A percentile compares a stretch with the other conserved stretches of the same genome.
phyloP scores from a whole-genome alignment of 75 land plant species.

The Chamaecyparis obtusa region DNA sequence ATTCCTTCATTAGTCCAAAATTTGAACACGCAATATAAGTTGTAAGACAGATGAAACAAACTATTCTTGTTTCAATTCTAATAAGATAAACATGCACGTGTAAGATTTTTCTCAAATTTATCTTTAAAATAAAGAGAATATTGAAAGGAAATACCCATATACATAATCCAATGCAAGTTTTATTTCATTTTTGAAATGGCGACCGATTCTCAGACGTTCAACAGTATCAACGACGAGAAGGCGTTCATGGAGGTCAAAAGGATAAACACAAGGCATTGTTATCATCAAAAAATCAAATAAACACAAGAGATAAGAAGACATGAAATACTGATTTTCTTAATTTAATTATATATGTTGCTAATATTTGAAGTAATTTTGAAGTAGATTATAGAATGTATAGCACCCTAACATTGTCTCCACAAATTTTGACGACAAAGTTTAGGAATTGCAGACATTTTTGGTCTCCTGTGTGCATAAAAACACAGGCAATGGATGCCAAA shows the following conservation, averaged over 20 bases:
- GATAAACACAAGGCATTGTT: not conserved
- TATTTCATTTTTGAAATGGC: constrained; percentile 19
- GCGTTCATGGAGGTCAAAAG: constrained; percentile 35
- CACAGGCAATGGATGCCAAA: not conserved
- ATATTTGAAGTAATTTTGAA: too few relatives aligned
- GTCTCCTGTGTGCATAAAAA: too few relatives aligned
- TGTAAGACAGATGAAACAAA: not conserved
- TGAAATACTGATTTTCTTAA: too few relatives aligned
- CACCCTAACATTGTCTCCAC: constrained; percentile 14
- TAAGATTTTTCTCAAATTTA: not conserved
- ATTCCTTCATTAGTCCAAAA: not conserved
- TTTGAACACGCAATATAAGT: not conserved
- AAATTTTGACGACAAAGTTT: constrained; percentile 16
- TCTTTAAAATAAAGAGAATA: not conserved
- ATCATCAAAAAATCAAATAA: not conserved
- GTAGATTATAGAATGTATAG: too few relatives aligned
- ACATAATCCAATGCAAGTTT: constrained; percentile 17
- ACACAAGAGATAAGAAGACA: too few relatives aligned
- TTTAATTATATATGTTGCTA: too few relatives aligned
- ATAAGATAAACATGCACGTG: not conserved
- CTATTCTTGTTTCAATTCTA: too few relatives aligned
- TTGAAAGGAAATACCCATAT: constrained; percentile 8
- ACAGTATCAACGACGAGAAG: constrained; percentile 47
- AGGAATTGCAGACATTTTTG: too few relatives aligned
- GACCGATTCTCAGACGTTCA: constrained; percentile 30